phyloP scores from a whole-genome alignment of 2,329 filamentous ascomycete species.

The Scopulariopsis brevicaulis region DNA sequence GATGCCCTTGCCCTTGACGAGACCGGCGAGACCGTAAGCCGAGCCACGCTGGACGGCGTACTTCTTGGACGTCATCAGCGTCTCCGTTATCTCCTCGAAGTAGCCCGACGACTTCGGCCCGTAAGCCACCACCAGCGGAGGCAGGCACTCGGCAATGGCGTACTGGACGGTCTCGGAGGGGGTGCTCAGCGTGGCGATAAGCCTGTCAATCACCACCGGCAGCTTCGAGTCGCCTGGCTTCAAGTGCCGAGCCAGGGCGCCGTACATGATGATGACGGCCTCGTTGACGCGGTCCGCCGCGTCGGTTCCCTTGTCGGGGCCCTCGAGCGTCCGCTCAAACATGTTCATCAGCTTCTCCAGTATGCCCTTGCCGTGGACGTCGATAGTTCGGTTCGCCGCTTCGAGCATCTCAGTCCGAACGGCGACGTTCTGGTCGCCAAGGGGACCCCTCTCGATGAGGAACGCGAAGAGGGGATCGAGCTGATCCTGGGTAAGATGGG shows the following conservation, averaged over 20 bases:
- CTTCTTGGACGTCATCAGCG: constrained; percentile 75
- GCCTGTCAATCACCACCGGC: constrained; percentile 74
- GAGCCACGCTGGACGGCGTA: constrained; percentile 90
- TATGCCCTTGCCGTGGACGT: constrained; percentile 66
- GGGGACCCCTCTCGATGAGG: constrained; percentile 71
- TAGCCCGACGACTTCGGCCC: constrained; percentile 71
- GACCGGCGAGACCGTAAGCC: constrained; percentile 85
- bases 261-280: constrained; percentile 95
- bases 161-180: constrained; percentile 96
- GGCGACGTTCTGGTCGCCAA: constrained; percentile 68
- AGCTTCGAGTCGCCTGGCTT: constrained; percentile 77
- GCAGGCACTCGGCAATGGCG: constrained; percentile 87
- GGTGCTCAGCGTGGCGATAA: constrained; percentile 80
- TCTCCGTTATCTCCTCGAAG: constrained; percentile 68
- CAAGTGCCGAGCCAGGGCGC: constrained; percentile 81
- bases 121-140: constrained; percentile 68
- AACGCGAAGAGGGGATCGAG: constrained; percentile 75
- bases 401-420: constrained; percentile 90
- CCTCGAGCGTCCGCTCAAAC: constrained; percentile 81
- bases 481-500: constrained; percentile 54
- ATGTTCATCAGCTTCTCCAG: constrained; percentile 87
- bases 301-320: constrained; percentile 69
- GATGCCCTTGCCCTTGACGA: constrained; percentile 82
- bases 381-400: constrained; percentile 71
- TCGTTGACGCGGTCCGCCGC: constrained; percentile 87